Evolutionary conservation across 2,329 filamentous ascomycete species (phyloP).

Genomic region (Ampelomyces quisqualis): DNA sequence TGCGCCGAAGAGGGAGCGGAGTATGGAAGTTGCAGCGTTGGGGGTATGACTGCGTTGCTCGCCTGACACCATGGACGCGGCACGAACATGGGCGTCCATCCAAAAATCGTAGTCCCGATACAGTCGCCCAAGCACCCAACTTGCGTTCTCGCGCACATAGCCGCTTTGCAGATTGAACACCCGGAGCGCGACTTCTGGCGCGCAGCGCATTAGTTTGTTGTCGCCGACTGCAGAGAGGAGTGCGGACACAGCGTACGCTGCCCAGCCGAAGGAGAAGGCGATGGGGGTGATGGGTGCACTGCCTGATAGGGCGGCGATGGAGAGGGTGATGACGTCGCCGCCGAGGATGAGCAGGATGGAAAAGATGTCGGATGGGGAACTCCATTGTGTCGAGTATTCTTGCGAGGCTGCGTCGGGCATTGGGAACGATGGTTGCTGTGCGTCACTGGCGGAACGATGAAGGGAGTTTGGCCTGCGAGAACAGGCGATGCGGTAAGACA

Average conservation of each 20-base stretch:
- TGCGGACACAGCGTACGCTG: conserved; percentile 30
- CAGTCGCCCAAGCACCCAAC: not conserved
- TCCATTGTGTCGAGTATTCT: too few relatives aligned
- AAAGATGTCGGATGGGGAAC: conserved; percentile 7
- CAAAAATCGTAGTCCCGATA: not conserved
- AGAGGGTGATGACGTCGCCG: conserved; percentile 40
- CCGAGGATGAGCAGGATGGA: conserved; percentile 21
- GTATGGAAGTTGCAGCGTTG: not conserved
- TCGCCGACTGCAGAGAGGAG: not conserved
- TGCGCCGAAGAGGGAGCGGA: too few relatives aligned
- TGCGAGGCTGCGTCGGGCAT: too few relatives aligned
- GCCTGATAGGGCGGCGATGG: conserved; percentile 39
- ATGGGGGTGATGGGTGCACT: conserved; percentile 32
- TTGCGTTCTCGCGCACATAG: not conserved
- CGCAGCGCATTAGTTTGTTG: not conserved
- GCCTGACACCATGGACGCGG: not conserved
- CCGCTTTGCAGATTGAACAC: not conserved
- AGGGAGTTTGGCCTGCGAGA: too few relatives aligned
- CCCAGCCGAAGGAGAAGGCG: conserved; percentile 47
- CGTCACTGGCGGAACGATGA: too few relatives aligned
- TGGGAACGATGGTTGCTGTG: too few relatives aligned
- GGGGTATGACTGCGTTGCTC: not conserved
- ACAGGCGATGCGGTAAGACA: too few relatives aligned
- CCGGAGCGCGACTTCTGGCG: not conserved
- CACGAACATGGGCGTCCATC: not conserved